Evolutionary conservation across 768 basidiomycete species (phyloP).

Genomic region (Lactarius pseudohatsudake): DNA sequence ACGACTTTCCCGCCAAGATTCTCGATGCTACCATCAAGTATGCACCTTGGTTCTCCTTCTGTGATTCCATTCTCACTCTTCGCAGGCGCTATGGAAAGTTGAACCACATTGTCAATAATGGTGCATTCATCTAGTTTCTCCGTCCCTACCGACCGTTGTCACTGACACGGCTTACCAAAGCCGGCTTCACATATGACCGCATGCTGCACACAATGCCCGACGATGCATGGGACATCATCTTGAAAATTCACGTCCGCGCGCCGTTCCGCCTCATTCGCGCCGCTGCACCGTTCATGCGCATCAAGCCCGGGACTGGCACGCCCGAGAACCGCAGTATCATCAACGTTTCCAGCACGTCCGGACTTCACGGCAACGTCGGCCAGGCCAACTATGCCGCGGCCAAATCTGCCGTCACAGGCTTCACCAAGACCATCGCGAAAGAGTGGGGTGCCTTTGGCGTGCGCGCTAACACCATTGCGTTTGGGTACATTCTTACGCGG

Average conservation of each 20-base stretch:
- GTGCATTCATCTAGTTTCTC: slow-evolving; percentile 35
- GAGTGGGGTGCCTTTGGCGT: slow-evolving; percentile 86
- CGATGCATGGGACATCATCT: slow-evolving; percentile 77
- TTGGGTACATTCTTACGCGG: slow-evolving; percentile 76
- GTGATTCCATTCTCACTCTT: not conserved
- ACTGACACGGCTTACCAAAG: slow-evolving; percentile 35
- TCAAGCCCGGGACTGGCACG: slow-evolving; percentile 60
- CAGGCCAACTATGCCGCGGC: slow-evolving; percentile 82
- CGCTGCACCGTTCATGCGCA: slow-evolving; percentile 80
- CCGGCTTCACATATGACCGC: slow-evolving; percentile 80
- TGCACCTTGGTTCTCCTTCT: slow-evolving; percentile 33
- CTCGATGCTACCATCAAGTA: slow-evolving; percentile 74
- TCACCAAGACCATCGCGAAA: slow-evolving; percentile 85
- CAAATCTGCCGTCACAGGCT: slow-evolving; percentile 73
- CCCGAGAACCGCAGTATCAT: slow-evolving; percentile 69
- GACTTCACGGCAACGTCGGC: slow-evolving; percentile 84
- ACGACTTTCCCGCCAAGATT: slow-evolving; percentile 79
- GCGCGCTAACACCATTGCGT: slow-evolving; percentile 80
- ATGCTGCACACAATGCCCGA: slow-evolving; percentile 89
- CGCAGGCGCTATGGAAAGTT: slow-evolving; percentile 76
- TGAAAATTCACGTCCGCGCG: slow-evolving; percentile 82
- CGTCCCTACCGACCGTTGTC: not conserved
- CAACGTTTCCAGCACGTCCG: slow-evolving; percentile 81
- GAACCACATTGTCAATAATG: slow-evolving; percentile 86
- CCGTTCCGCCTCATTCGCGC: slow-evolving; percentile 84